Evolutionary conservation across 257 asterid genomes (phyloP).

Genomic region (Linaria vulgaris): DNA sequence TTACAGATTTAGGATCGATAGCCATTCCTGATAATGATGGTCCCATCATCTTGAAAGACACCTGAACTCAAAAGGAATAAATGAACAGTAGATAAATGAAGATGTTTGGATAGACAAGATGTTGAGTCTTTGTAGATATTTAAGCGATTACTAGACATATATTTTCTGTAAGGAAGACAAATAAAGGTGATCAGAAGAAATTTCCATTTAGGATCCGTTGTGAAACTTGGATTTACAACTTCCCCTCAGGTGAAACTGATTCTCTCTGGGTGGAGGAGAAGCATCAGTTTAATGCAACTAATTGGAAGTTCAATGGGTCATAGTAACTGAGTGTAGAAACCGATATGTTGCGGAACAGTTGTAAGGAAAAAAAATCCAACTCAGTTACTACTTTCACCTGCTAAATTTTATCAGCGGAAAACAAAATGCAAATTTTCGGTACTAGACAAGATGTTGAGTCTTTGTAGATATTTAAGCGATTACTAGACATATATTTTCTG

Average conservation of each 20-base stretch:
- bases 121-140: too few relatives aligned
- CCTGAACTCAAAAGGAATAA: slow-evolving; percentile 48
- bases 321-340: background rate
- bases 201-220: background rate
- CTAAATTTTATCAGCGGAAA: background rate
- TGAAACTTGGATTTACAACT: slow-evolving; percentile 10
- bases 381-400: background rate
- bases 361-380: background rate
- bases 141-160: too few relatives aligned
- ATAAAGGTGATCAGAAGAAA: background rate
- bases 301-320: slow-evolving; percentile 1
- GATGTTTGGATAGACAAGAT: slow-evolving; percentile 10
- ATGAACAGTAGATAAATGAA: slow-evolving; percentile 20
- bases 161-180: slow-evolving; percentile 19
- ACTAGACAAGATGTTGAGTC: too few relatives aligned
- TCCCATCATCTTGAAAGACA: slow-evolving; percentile 88
- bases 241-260: slow-evolving; percentile 9
- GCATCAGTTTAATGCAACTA: background rate
- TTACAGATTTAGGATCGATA: slow-evolving; percentile 89
- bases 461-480: too few relatives aligned
- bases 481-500: slow-evolving; percentile 20
- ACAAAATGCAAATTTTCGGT: background rate
- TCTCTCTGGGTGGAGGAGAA: slow-evolving; percentile 6
- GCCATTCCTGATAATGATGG: slow-evolving; percentile 86
- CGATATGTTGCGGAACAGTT: background rate